phyloP scores from a whole-genome alignment of 2,329 filamentous ascomycete genomes.

The Albophoma yamanashiensis region DNA sequence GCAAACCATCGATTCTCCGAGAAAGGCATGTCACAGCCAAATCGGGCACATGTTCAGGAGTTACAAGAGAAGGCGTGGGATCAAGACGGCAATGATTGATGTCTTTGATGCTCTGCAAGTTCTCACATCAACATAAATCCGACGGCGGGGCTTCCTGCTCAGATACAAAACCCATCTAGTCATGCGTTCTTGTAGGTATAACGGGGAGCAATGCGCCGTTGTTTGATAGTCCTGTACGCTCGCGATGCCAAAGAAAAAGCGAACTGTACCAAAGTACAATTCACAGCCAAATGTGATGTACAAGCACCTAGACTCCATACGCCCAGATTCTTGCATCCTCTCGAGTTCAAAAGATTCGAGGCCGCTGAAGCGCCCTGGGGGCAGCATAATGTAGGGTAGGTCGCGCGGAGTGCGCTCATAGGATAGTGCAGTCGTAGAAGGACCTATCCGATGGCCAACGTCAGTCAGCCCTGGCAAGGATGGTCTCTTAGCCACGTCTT shows the following conservation, averaged over 20 bases:
- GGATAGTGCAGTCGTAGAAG: constrained; percentile 18
- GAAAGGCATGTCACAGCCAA: no score
- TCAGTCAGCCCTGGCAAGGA: constrained; percentile 13
- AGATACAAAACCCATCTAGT: not conserved
- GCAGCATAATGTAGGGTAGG: not conserved
- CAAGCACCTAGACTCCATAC: not conserved
- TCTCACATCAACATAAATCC: not conserved
- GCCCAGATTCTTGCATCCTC: not conserved
- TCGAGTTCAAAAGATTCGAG: not conserved
- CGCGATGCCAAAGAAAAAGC: not conserved
- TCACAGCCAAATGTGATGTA: not conserved
- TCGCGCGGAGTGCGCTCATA: constrained; percentile 9
- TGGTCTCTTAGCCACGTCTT: not conserved
- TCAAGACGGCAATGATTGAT: not conserved
- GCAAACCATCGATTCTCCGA: no score
- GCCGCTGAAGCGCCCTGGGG: not conserved
- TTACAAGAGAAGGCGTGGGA: no score
- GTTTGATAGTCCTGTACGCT: not conserved
- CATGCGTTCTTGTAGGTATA: not conserved
- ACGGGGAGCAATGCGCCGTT: not conserved
- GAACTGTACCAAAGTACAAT: not conserved
- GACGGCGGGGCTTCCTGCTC: not conserved
- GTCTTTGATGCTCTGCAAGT: not conserved
- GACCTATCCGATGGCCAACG: constrained; percentile 17
- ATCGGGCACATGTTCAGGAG: no score